Evolutionary conservation across 257 asterid genomes (phyloP).

Genomic region (Nicotiana benthamiana): DNA sequence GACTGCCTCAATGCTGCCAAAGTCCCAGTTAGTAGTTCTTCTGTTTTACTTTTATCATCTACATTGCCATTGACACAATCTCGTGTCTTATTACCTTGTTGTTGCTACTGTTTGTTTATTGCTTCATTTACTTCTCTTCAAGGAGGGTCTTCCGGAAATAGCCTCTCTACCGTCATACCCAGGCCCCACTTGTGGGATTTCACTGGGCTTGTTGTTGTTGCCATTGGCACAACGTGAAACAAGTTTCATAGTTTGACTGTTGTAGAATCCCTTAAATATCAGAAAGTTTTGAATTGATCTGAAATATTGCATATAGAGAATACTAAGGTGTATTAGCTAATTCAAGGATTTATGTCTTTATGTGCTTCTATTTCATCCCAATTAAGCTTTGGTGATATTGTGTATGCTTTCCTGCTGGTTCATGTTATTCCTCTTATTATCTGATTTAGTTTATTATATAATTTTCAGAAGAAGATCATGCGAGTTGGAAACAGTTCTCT

Average conservation of each 20-base stretch:
- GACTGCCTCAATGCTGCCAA: constrained; percentile 41
- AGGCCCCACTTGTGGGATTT: no score
- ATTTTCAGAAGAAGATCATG: constrained; percentile 7
- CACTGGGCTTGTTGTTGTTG: no score
- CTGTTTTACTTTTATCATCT: neutral
- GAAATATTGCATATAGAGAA: neutral
- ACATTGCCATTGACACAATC: neutral
- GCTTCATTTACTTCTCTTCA: no score
- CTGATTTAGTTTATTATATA: neutral
- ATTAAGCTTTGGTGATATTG: neutral
- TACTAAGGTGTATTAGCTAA: neutral
- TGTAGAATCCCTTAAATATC: neutral
- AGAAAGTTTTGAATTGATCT: neutral
- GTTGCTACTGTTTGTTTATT: no score
- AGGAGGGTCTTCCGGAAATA: no score
- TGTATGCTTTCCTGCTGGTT: neutral
- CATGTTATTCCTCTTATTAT: neutral
- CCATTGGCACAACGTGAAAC: neutral
- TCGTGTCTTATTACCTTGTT: no score
- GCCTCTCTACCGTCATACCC: no score
- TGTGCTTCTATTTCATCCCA: neutral
- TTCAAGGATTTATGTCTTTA: neutral
- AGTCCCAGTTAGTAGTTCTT: constrained; percentile 36
- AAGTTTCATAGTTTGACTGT: neutral
- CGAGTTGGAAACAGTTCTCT: constrained; percentile 6